Base-by-base conservation (phyloP, 495 filamentous ascomycete species). In the Trichoderma erinaceum region DNA sequence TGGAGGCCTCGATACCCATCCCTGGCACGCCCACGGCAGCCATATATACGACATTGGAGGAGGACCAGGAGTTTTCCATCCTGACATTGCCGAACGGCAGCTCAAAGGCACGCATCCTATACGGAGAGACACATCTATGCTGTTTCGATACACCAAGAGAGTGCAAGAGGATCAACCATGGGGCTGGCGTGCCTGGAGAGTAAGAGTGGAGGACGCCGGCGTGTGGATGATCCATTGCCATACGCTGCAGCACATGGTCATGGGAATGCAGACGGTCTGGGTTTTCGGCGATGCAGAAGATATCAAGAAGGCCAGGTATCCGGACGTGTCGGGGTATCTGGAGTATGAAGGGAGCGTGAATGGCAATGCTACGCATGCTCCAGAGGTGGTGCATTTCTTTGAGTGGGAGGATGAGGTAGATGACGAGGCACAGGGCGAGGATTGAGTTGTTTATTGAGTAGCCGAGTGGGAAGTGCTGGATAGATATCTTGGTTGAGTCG, bases 211-310 rank as follows among this genome's bases (percentile, higher is more conserved):
- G 0, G 73, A 48, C 23, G 38, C 63, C 58, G 85, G 86, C 3
- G 85, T 86, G 18, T 88, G 86, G 86, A 85, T 88, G 82, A 74
- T 87, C 29, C 87, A 89, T 73, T 89, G 86, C 69, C 87, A 89
- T 74, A 82, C 84, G 46, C 73, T 84, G 66, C 82, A 82, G 70
- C 83, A 86, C 73, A 68, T 68, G 68, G 52, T 69, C 8, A 69
- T 70, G 70, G 73, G 69, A 72, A 74, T 86, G 84, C 80, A 85
- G 68, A 82, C 79, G 0, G 80, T 82, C 13, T 85, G 82, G 77
- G 80, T 82, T 0, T 80, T 84, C 70, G 83, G 83, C 15, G 78
- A 85, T 69, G 75, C 73, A 18, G 67, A 72, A 3, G 76, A 83
- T 43, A 77, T 84, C 41, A 66, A 80, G 35, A 70, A 69, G 21